Evolutionary conservation across 78 protist species (phyloP).

Genomic region (Thecamonas trahens): DNA sequence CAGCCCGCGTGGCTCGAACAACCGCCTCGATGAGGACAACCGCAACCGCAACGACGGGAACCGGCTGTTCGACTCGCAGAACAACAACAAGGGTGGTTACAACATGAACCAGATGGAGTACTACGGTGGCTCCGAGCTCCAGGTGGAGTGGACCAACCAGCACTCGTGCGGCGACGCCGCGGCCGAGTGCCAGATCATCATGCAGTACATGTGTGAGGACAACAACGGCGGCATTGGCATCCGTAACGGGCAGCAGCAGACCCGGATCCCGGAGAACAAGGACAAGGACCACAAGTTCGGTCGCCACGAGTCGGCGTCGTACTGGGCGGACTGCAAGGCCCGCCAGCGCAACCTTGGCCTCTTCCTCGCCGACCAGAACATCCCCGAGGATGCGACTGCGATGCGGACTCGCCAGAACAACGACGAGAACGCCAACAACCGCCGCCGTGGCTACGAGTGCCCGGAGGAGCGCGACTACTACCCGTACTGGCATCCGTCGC

Average conservation of each 20-base stretch:
- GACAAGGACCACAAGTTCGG: constrained; percentile 7
- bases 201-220: constrained; percentile 48
- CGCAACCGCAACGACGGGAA: constrained; percentile 41
- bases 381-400: neutral
- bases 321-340: constrained; percentile 15
- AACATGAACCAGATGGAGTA: neutral
- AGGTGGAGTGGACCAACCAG: constrained; percentile 46
- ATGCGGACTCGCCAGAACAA: constrained; percentile 39
- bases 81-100: constrained; percentile 54
- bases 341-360: constrained; percentile 52
- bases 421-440: constrained; percentile 10
- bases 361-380: constrained; percentile 36
- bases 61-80: constrained; percentile 43
- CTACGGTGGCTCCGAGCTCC: constrained; percentile 21
- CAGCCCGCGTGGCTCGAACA: constrained; percentile 29
- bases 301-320: constrained; percentile 14
- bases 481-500: constrained; percentile 68
- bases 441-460: constrained; percentile 55
- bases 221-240: no score
- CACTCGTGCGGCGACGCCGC: no score
- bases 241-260: no score
- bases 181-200: no score
- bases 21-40: constrained; percentile 26
- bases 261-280: no score
- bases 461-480: constrained; percentile 74